Percentiles rank a stretch among this genome's conserved stretches.
Evolutionary conservation across 1,284 basidiomycete genomes (phyloP).

Genomic region (Cutaneotrichosporon sp.): DNA sequence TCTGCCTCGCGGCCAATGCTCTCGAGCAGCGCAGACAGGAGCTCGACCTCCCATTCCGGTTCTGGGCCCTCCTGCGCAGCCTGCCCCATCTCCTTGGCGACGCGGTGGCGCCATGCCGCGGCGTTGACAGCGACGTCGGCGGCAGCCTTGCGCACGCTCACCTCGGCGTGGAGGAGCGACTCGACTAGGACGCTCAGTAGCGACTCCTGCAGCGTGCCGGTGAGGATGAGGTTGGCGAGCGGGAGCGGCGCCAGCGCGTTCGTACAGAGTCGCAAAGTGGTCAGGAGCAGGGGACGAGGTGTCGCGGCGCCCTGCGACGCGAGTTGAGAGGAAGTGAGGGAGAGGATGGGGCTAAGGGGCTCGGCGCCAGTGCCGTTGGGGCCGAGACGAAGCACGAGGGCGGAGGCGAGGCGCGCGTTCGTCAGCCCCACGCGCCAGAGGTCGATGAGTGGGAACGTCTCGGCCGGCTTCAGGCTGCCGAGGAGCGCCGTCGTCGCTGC

Average conservation of each 20-base stretch:
- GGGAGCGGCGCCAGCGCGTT: slow-evolving; percentile 66
- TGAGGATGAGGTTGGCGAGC: slow-evolving; percentile 61
- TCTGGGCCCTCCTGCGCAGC: slow-evolving; percentile 56
- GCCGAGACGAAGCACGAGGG: slow-evolving; percentile 54
- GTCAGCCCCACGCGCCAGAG: slow-evolving; percentile 78
- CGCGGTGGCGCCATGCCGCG: slow-evolving; percentile 64
- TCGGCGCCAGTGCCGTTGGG: slow-evolving; percentile 62
- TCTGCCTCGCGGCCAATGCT: slow-evolving; percentile 68
- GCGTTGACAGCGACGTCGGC: slow-evolving; percentile 79
- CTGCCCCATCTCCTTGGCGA: slow-evolving; percentile 49
- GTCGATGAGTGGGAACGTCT: slow-evolving; percentile 79
- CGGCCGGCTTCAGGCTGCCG: slow-evolving; percentile 59
- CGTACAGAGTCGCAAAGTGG: slow-evolving; percentile 69
- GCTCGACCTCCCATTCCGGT: slow-evolving; percentile 80
- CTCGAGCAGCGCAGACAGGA: slow-evolving; percentile 74
- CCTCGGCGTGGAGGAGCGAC: slow-evolving; percentile 68
- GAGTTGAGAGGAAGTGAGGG: slow-evolving; percentile 41
- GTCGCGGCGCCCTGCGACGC: slow-evolving; percentile 27
- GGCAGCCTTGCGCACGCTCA: slow-evolving; percentile 69
- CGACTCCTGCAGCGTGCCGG: slow-evolving; percentile 43
- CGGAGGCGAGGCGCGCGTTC: slow-evolving; percentile 61
- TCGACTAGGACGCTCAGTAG: slow-evolving; percentile 64
- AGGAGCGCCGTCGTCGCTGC: slow-evolving; percentile 58
- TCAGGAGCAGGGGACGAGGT: slow-evolving; percentile 62
- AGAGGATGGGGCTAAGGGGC: slow-evolving; percentile 59